Evolutionary conservation across 495 filamentous ascomycete genomes (phyloP).

Genomic region (Penicillium paxilli): DNA sequence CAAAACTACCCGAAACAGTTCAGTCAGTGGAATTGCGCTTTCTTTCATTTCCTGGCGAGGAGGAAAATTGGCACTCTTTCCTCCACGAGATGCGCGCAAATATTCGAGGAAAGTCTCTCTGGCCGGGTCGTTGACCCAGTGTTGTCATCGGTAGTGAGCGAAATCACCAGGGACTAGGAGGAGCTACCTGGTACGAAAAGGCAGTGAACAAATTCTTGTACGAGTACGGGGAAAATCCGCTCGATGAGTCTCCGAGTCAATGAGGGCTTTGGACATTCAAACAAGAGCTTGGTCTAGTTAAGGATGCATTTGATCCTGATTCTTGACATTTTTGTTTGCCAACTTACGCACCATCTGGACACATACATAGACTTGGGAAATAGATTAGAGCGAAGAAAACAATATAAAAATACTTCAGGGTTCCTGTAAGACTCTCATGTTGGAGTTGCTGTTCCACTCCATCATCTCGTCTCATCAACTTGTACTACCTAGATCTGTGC

Average conservation of each 20-base stretch:
- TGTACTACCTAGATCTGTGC: too few species aligned
- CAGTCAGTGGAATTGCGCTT: conserved; percentile 10
- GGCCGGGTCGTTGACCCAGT: conserved; percentile 5
- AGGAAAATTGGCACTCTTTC: conserved; percentile 1
- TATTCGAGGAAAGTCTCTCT: conserved; percentile 4
- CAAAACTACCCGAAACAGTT: conserved; percentile 2
- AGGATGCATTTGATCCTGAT: conserved; percentile 11
- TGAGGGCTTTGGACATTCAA: too few species aligned
- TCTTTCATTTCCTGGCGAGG: background rate
- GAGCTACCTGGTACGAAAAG: conserved; percentile 9
- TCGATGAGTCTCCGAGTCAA: conserved; percentile 5
- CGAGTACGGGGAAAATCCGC: conserved; percentile 6
- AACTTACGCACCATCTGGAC: background rate
- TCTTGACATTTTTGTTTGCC: background rate
- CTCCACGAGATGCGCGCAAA: conserved; percentile 3
- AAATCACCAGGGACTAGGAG: background rate
- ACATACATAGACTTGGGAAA: background rate
- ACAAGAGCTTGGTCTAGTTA: background rate
- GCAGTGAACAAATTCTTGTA: conserved; percentile 6
- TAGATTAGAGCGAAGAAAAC: background rate
- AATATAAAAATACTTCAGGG: background rate
- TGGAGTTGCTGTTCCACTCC: too few species aligned
- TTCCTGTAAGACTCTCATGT: too few species aligned
- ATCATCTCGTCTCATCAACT: too few species aligned
- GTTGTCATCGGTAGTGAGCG: conserved; percentile 3